A percentile compares a stretch with the other conserved stretches of the same genome.
Conservation (phyloP, 345 rosid species). For the Microcos paniculata region DNA sequence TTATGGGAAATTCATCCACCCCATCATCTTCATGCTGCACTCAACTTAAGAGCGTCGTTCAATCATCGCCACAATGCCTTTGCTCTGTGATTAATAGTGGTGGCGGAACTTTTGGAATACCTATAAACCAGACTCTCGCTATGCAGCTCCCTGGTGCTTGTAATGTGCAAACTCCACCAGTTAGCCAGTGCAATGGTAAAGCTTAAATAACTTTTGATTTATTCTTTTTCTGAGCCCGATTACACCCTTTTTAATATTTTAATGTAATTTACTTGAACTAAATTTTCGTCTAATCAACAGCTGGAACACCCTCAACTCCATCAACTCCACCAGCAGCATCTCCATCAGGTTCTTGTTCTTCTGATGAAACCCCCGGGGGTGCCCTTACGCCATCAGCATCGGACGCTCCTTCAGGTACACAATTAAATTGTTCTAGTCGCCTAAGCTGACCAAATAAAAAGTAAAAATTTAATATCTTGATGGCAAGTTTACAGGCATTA, state of each 20-base stretch:
- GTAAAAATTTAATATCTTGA: background rate
- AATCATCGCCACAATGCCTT: conserved; percentile 62
- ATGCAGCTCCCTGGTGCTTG: conserved; percentile 65
- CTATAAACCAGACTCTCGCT: conserved; percentile 66
- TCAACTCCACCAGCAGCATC: background rate
- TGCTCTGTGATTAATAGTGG: conserved; percentile 53
- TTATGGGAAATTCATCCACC: conserved; percentile 56
- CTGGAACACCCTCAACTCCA: background rate
- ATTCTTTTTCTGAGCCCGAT: too few species aligned
- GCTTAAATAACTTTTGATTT: too few species aligned
- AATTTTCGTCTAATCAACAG: background rate
- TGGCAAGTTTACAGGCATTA: background rate
- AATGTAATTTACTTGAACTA: background rate
- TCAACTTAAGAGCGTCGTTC: conserved; percentile 51
- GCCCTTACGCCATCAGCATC: conserved; percentile 2
- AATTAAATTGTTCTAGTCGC: background rate
- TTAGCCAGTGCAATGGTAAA: conserved; percentile 52
- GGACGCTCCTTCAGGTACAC: background rate
- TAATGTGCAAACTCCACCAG: conserved; percentile 55
- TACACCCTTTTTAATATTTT: too few species aligned
- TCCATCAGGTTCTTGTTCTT: conserved; percentile 6
- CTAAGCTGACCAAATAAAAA: background rate
- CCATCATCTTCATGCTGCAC: conserved; percentile 72
- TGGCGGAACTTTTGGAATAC: conserved; percentile 51
- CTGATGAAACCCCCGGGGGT: background rate